Percentiles rank a stretch among this genome's conserved stretches.
These are phyloP conservation scores for Lentinula raphanica DNA, from an alignment of 768 basidiomycete species.

Conservation along the genomic window DNA sequence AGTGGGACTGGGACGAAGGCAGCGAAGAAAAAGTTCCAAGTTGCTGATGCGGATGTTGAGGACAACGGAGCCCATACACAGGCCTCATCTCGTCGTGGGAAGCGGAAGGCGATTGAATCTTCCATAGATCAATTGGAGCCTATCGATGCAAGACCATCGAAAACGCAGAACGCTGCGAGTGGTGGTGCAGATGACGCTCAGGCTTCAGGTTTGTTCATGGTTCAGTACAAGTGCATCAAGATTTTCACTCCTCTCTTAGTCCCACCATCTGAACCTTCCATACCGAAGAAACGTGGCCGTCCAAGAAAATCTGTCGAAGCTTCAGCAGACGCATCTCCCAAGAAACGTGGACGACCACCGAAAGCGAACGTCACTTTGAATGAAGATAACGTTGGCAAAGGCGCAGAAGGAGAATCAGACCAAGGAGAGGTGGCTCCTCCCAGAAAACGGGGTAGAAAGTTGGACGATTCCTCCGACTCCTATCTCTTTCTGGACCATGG, in stretches of 20 bases:
- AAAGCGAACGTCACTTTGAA: constrained; percentile 15
- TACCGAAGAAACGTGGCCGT: constrained; percentile 31
- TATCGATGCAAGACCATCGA: background rate
- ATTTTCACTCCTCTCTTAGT: background rate
- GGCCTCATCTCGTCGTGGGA: background rate
- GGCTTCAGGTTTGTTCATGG: background rate
- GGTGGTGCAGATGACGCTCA: background rate
- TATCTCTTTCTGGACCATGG: too few species aligned
- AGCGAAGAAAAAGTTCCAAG: background rate
- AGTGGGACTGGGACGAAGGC: too few species aligned
- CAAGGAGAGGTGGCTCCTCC: background rate
- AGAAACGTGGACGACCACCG: constrained; percentile 29
- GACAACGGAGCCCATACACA: constrained; percentile 11
- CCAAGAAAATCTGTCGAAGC: constrained; percentile 5
- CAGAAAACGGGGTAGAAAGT: background rate
- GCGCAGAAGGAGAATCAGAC: background rate
- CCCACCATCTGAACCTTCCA: constrained; percentile 3
- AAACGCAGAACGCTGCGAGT: background rate
- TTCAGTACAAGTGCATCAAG: background rate
- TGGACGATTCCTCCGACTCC: too few species aligned
- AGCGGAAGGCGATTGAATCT: constrained; percentile 8
- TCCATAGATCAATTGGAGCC: background rate
- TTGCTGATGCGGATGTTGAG: background rate
- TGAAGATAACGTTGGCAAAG: background rate
- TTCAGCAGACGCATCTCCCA: constrained; percentile 14